A percentile compares a stretch with the other conserved stretches of the same genome.
These are phyloP conservation scores for Paecilomyces formosus DNA, from an alignment of 2,329 filamentous ascomycete species.

Conservation along the genomic window DNA sequence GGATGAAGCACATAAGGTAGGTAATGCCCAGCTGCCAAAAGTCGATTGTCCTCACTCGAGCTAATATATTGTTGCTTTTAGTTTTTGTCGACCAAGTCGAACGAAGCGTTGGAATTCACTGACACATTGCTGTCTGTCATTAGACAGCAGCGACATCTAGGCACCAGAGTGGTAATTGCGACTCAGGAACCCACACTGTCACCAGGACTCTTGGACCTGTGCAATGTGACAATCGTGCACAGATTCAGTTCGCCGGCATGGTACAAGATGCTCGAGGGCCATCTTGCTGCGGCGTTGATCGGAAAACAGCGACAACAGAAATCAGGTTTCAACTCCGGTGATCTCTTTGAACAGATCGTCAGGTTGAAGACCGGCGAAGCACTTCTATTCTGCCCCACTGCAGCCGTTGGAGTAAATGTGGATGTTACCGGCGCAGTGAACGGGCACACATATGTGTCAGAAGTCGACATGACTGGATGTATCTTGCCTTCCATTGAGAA, in stretches of 20 bases:
- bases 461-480: background rate
- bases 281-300: slow-evolving; percentile 40
- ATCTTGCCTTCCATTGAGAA: background rate
- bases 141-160: slow-evolving; percentile 63
- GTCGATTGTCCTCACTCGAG: background rate
- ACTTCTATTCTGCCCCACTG: slow-evolving; percentile 42
- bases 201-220: slow-evolving; percentile 61
- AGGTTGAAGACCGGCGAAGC: slow-evolving; percentile 42
- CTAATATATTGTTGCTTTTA: slow-evolving; percentile 14
- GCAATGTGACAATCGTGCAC: slow-evolving; percentile 64
- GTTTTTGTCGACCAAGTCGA: slow-evolving; percentile 52
- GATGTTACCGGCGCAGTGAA: background rate
- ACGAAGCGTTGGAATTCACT: slow-evolving; percentile 53
- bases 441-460: background rate
- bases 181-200: slow-evolving; percentile 73
- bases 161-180: slow-evolving; percentile 59
- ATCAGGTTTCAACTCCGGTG: slow-evolving; percentile 6
- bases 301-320: background rate
- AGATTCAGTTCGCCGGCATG: slow-evolving; percentile 62
- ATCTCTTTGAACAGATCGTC: slow-evolving; percentile 41
- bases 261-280: slow-evolving; percentile 41
- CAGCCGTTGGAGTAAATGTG: slow-evolving; percentile 26
- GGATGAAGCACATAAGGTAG: slow-evolving; percentile 69
- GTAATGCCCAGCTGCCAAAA: background rate
- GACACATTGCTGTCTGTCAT: slow-evolving; percentile 56